These are phyloP conservation scores for Lenwebbia sp. DNA, from an alignment of 345 rosid genomes.

Conservation along the genomic window DNA sequence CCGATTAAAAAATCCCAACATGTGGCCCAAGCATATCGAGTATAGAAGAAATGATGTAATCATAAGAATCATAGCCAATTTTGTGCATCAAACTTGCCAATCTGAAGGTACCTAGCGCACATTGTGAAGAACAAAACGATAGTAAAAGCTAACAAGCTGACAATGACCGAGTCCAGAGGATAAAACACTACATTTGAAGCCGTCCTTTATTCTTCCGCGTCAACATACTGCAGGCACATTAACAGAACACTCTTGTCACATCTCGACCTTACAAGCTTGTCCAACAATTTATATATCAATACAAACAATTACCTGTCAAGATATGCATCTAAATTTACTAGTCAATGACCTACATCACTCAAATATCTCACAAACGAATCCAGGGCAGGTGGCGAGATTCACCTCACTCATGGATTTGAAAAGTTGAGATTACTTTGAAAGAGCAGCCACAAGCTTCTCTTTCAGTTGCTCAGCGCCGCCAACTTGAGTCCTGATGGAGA, in stretches of 20 bases:
- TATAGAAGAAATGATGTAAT: background rate
- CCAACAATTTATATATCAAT: background rate
- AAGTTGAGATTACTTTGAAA: constrained; percentile 28
- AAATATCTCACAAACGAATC: background rate
- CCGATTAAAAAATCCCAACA: background rate
- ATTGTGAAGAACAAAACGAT: background rate
- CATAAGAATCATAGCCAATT: background rate
- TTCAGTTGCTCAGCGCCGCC: constrained; percentile 79
- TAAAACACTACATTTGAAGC: background rate
- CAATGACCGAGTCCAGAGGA: background rate
- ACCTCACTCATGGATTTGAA: background rate
- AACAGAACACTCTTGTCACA: background rate
- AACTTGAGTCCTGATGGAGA: constrained; percentile 49
- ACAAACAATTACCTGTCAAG: background rate
- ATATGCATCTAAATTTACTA: background rate
- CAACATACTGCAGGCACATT: background rate
- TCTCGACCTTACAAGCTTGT: background rate
- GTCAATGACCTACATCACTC: background rate
- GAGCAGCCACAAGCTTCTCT: constrained; percentile 60
- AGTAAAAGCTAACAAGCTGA: background rate
- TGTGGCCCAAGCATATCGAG: background rate
- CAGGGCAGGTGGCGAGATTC: background rate
- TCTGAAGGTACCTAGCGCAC: background rate
- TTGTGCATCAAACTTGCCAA: background rate
- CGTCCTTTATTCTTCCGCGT: background rate